These are phyloP conservation scores for Lotmaria passim DNA, from an alignment of 208 protist genomes.

Conservation along the genomic window DNA sequence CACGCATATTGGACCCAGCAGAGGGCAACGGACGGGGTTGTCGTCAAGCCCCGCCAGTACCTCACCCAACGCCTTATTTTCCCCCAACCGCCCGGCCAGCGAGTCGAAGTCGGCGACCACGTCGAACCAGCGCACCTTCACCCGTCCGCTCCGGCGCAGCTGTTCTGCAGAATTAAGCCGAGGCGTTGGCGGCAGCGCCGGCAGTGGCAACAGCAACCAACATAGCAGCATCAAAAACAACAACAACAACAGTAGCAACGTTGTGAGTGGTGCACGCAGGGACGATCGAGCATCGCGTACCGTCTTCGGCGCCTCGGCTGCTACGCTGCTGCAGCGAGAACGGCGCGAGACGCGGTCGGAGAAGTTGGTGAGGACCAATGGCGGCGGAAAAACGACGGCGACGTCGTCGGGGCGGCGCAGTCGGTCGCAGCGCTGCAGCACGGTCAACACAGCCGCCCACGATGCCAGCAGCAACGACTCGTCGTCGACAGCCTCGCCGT, in stretches of 20 bases:
- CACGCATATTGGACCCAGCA: background rate
- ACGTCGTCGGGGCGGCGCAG: background rate
- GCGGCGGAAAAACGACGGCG: background rate
- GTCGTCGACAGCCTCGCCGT: background rate
- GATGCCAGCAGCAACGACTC: background rate
- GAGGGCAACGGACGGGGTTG: background rate
- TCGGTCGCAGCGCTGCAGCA: background rate
- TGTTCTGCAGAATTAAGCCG: background rate
- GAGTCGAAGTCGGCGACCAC: background rate
- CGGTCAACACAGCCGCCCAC: background rate
- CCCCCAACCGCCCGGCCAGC: background rate
- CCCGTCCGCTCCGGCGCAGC: conserved; percentile 1
- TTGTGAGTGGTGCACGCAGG: background rate
- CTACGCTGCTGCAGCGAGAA: background rate
- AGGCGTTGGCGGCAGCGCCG: background rate
- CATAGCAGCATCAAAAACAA: too few relatives aligned
- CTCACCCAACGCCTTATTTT: background rate
- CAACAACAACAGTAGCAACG: too few relatives aligned
- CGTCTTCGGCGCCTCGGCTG: background rate
- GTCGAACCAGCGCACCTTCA: background rate
- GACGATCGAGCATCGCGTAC: background rate
- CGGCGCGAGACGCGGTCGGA: background rate
- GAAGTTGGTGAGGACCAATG: background rate
- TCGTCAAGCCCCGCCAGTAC: background rate
- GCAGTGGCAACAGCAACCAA: background rate